Evolutionary conservation across 2,329 filamentous ascomycete species (phyloP).

Genomic region (Chaetomium sp.): DNA sequence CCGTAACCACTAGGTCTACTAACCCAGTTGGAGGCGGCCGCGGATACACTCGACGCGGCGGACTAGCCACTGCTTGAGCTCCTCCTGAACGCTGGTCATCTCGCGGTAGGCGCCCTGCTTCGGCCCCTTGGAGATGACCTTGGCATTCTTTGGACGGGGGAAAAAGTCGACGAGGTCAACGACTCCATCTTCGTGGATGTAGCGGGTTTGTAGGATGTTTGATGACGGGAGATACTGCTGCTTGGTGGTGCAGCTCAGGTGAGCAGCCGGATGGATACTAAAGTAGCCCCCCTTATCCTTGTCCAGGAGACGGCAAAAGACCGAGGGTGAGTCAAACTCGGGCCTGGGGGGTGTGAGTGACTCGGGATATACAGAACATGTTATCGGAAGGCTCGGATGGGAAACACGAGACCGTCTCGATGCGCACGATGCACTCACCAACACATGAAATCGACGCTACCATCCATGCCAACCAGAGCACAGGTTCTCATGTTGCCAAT

Average conservation of each 20-base stretch:
- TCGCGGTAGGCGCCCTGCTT: conserved; percentile 58
- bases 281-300: conserved; percentile 75
- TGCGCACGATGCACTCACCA: conserved; percentile 51
- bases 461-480: conserved; percentile 72
- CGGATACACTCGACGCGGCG: conserved; percentile 73
- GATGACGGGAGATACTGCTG: conserved; percentile 76
- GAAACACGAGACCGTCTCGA: neutral
- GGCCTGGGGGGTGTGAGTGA: conserved; percentile 53
- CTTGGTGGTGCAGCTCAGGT: conserved; percentile 65
- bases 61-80: conserved; percentile 71
- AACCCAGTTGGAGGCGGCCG: conserved; percentile 63
- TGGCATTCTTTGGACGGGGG: conserved; percentile 64
- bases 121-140: conserved; percentile 51
- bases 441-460: conserved; percentile 76
- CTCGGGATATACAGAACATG: neutral
- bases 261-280: conserved; percentile 60
- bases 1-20: conserved; percentile 17
- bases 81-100: conserved; percentile 56
- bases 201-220: conserved; percentile 76
- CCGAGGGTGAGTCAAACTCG: conserved; percentile 74
- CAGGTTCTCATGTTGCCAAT: conserved; percentile 81
- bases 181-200: conserved; percentile 74
- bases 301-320: conserved; percentile 75
- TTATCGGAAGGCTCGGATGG: neutral
- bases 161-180: conserved; percentile 76